phyloP scores from a whole-genome alignment of 2,329 filamentous ascomycete genomes.

The Lizonia empirigonia region DNA sequence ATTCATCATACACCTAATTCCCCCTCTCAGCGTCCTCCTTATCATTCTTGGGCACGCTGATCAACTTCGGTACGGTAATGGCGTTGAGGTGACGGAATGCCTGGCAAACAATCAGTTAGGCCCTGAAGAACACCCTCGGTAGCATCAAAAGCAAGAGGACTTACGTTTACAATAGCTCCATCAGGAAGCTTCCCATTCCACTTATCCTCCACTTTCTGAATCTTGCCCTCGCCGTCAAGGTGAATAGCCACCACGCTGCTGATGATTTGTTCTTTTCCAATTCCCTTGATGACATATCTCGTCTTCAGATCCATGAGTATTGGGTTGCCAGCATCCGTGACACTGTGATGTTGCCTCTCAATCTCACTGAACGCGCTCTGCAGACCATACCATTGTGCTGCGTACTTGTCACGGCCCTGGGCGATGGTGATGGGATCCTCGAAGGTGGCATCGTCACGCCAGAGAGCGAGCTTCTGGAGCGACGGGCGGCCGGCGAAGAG shows the following conservation, averaged over 20 bases:
- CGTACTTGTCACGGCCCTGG: constrained; percentile 59
- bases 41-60: constrained; percentile 59
- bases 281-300: constrained; percentile 60
- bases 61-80: constrained; percentile 57
- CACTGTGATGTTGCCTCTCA: constrained; percentile 59
- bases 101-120: constrained; percentile 47
- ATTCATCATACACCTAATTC: constrained; percentile 38
- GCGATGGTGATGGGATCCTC: constrained; percentile 65
- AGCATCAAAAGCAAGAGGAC: constrained; percentile 40
- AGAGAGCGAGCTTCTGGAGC: constrained; percentile 64
- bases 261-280: constrained; percentile 59
- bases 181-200: constrained; percentile 62
- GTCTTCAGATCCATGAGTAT: constrained; percentile 62
- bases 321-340: constrained; percentile 63
- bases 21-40: constrained; percentile 58
- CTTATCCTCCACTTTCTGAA: constrained; percentile 60
- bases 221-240: constrained; percentile 52
- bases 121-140: constrained; percentile 8
- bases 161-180: constrained; percentile 57
- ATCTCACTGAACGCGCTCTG: constrained; percentile 64
- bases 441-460: constrained; percentile 64
- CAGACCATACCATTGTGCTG: constrained; percentile 65
- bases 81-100: constrained; percentile 60
- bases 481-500: constrained; percentile 66
- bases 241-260: constrained; percentile 57